A percentile compares a stretch with the other conserved stretches of the same genome.
Conservation (phyloP, 768 basidiomycete genomes). For the Macrocybe gigantea region DNA sequence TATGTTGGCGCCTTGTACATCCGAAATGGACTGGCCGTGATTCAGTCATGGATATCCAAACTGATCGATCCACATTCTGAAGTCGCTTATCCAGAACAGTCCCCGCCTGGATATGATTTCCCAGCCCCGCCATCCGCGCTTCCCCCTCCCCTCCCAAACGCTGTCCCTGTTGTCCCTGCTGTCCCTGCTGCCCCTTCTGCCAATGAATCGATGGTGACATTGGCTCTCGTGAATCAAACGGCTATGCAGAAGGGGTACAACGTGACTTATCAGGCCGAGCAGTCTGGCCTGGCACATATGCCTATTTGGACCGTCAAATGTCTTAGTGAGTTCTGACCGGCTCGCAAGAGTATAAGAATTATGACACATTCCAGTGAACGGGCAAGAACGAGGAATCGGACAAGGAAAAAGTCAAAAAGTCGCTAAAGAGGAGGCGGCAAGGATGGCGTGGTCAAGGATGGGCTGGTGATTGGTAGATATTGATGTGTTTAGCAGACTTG, state of each 20-base stretch:
- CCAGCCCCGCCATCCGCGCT: constrained; percentile 7
- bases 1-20: constrained; percentile 65
- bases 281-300: constrained; percentile 45
- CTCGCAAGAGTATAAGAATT: background rate
- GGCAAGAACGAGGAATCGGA: constrained; percentile 41
- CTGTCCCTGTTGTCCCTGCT: constrained; percentile 18
- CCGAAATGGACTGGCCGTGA: constrained; percentile 41
- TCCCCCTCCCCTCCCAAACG: constrained; percentile 17
- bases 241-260: constrained; percentile 38
- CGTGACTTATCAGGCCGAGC: constrained; percentile 43
- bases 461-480: constrained; percentile 38
- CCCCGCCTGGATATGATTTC: constrained; percentile 1
- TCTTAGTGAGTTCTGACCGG: constrained; percentile 31
- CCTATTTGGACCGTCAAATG: constrained; percentile 56
- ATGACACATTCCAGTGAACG: constrained; percentile 37
- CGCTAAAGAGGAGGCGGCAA: constrained; percentile 69
- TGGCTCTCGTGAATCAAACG: constrained; percentile 49
- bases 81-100: background rate
- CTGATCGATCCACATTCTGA: constrained; percentile 44
- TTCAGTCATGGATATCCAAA: constrained; percentile 55
- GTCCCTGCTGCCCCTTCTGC: constrained; percentile 5
- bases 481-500: background rate
- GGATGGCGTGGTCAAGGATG: constrained; percentile 45
- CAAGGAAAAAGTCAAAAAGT: constrained; percentile 53
- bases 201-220: constrained; percentile 8